These are phyloP conservation scores for Colletotrichum eremochloae DNA, from an alignment of 2,329 filamentous ascomycete species.

Conservation along the genomic window DNA sequence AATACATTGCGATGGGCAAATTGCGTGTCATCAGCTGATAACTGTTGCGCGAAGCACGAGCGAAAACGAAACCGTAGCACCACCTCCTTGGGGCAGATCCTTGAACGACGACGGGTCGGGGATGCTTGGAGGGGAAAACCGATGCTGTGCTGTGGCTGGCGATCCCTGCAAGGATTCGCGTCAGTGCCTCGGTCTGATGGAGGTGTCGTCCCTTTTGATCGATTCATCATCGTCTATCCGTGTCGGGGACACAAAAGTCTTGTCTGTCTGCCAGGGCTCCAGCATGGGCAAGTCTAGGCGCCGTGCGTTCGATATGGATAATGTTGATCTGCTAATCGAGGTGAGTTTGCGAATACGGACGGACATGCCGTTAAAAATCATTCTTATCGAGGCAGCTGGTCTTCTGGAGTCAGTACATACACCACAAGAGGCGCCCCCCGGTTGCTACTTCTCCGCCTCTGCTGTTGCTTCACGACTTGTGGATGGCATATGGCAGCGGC, in stretches of 20 bases:
- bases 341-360: neutral
- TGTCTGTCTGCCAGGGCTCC: conserved; percentile 8
- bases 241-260: conserved; percentile 22
- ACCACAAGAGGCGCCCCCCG: neutral
- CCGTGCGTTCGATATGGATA: neutral
- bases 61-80: conserved; percentile 28
- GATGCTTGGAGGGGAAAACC: conserved; percentile 41
- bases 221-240: conserved; percentile 38
- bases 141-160: conserved; percentile 42
- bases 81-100: conserved; percentile 33
- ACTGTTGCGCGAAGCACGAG: conserved; percentile 12
- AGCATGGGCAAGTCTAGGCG: conserved; percentile 37
- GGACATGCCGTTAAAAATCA: neutral
- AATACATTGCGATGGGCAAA: conserved; percentile 37
- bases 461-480: conserved; percentile 16
- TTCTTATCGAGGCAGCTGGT: neutral
- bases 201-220: conserved; percentile 31
- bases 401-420: neutral
- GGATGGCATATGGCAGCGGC: conserved; percentile 33
- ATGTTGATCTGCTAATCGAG: conserved; percentile 1
- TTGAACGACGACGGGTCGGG: conserved; percentile 32
- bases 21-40: conserved; percentile 36
- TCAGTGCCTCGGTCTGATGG: conserved; percentile 39
- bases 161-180: conserved; percentile 41
- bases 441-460: conserved; percentile 30